phyloP scores from a whole-genome alignment of 208 protist species.

The Porcisia hertigi region DNA sequence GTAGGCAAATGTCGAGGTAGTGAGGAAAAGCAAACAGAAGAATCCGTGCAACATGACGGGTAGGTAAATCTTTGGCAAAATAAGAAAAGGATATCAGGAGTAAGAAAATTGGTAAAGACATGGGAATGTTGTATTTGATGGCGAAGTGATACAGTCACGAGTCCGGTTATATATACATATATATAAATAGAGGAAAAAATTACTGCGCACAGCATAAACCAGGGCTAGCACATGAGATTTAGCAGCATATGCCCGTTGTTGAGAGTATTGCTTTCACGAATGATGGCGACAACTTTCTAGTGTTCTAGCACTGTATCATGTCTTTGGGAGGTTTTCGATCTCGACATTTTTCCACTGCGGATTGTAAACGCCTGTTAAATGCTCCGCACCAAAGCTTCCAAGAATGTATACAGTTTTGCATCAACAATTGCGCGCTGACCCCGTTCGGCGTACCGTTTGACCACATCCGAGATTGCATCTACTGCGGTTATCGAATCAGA shows the following conservation, averaged over 20 bases:
- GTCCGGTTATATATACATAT: neutral
- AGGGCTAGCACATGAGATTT: neutral
- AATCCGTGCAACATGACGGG: constrained; percentile 1
- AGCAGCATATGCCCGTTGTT: neutral
- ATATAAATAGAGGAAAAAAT: no score
- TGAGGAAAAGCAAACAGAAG: constrained; percentile 1
- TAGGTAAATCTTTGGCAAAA: neutral
- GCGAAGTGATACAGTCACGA: neutral
- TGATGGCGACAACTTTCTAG: neutral
- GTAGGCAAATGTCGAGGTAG: constrained; percentile 27
- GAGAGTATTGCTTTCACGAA: neutral
- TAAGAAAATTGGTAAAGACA: constrained; percentile 7
- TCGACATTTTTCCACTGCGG: neutral
- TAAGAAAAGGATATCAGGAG: neutral
- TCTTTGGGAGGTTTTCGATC: neutral
- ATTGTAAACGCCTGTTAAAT: neutral
- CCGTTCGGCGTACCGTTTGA: constrained; percentile 28
- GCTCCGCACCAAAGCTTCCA: constrained; percentile 25
- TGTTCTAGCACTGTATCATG: neutral
- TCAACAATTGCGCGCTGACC: constrained; percentile 51
- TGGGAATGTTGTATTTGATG: neutral
- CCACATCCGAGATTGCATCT: constrained; percentile 25
- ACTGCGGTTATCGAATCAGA: constrained; percentile 18
- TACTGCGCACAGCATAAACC: neutral
- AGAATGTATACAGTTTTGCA: constrained; percentile 70